Evolutionary conservation across 1,284 basidiomycete genomes (phyloP), one percentile per base, ranked within the genome.

Genomic region (Cryptococcus depauperatus): DNA sequence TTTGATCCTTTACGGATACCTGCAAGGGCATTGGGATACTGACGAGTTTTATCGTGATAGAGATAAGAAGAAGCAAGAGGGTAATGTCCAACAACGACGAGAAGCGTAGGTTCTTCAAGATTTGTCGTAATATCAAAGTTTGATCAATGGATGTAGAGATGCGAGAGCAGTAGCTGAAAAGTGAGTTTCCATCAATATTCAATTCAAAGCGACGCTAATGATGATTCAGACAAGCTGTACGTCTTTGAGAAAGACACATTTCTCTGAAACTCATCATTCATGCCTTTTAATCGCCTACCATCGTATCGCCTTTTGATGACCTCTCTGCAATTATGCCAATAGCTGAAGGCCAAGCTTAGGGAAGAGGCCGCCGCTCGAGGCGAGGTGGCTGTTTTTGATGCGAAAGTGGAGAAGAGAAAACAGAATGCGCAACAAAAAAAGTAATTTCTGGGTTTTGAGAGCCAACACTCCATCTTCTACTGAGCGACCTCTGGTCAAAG

Each of bases 111-210:
- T 38, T 6, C 8, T 14, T 11, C 14, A 27, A 16, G 7, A 22
- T 21, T 14, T 33, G 22, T 7, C 19, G 8, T 5, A 27, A 9
- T 1, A 9, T 30, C 9, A n/a, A 4, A 32, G 9, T 19, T 19
- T 19, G n/a, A 13, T 27, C 3, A 21, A 5, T 23, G 18, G 29
- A 10, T 25, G 25, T 19, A 53, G 51, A 7, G 51, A 53, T 34
- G 48, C 48, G 3, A 44, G 41, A 43, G 51, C 51, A 19, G 48
- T 53, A n/a, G 45, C 44, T 19, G 51, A 49, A 23, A 53, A 53
- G 51, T 53, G 35, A 53, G 51, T 47, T 2, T 7, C 16, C 27
- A 19, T n/a, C 26, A n/a, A 29, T 19, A 41, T 6, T 22, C 35
- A 16, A 2, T 23, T 5, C 6, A n/a, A 4, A 16, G 16, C n/a